Evolutionary conservation across 345 rosid genomes (phyloP).

Genomic region (Boechera divaricarpa): DNA sequence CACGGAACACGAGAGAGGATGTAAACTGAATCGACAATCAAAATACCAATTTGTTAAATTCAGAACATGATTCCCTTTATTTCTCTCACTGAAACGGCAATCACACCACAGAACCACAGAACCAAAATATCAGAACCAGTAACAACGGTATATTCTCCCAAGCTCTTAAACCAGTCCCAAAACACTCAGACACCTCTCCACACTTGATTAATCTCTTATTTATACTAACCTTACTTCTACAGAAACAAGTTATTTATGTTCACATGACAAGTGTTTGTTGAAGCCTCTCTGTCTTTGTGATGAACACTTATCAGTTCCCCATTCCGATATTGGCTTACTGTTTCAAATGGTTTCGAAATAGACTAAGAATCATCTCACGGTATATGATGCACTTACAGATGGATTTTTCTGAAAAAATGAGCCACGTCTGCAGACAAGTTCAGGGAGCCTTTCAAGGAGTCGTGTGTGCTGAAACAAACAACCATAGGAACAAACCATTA

Average conservation of each 20-base stretch:
- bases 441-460: conserved; percentile 87
- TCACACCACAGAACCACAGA: conserved; percentile 2
- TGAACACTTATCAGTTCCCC: conserved; percentile 20
- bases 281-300: conserved; percentile 14
- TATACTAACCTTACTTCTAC: conserved; percentile 27
- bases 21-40: conserved; percentile 32
- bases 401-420: conserved; percentile 70
- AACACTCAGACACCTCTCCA: conserved; percentile 19
- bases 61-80: conserved; percentile 7
- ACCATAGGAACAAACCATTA: conserved; percentile 31
- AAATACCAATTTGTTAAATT: conserved; percentile 13
- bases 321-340: conserved; percentile 24
- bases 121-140: conserved; percentile 22
- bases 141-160: conserved; percentile 21
- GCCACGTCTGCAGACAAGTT: conserved; percentile 72
- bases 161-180: conserved; percentile 20
- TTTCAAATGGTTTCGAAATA: conserved; percentile 4
- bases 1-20: conserved; percentile 19
- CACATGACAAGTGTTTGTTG: conserved; percentile 25
- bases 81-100: conserved; percentile 24
- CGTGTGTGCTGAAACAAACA: conserved; percentile 65
- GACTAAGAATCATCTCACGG: conserved; percentile 9
- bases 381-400: conserved; percentile 60
- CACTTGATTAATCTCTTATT: conserved; percentile 8
- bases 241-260: conserved; percentile 25